These are phyloP conservation scores for Diddensiella transvaalensis DNA, from an alignment of 805 yeast genomes.

Conservation along the genomic window DNA sequence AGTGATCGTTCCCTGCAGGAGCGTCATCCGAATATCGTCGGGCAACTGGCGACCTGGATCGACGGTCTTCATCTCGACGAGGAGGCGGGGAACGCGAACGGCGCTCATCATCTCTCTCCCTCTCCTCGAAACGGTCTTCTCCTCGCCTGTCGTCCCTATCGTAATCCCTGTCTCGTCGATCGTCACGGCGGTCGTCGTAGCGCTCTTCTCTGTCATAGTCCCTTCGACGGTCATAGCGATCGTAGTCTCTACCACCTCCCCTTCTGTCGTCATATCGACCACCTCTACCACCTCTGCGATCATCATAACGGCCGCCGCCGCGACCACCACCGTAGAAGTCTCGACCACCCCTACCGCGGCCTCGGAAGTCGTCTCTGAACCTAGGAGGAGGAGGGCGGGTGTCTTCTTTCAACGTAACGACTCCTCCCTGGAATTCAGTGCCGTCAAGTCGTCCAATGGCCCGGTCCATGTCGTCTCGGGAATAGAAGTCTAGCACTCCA, in stretches of 20 bases:
- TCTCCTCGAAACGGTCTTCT: slow-evolving; percentile 12
- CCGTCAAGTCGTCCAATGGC: slow-evolving; percentile 71
- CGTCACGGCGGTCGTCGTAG: slow-evolving; percentile 18
- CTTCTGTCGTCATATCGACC: slow-evolving; percentile 38
- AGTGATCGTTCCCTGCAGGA: background rate
- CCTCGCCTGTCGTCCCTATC: slow-evolving; percentile 16
- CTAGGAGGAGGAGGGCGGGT: slow-evolving; percentile 38
- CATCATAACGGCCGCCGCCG: slow-evolving; percentile 44
- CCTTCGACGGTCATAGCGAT: slow-evolving; percentile 38
- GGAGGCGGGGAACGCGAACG: slow-evolving; percentile 15
- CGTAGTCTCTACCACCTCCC: slow-evolving; percentile 42
- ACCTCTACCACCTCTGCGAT: slow-evolving; percentile 44
- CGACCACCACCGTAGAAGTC: slow-evolving; percentile 50
- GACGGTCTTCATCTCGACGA: slow-evolving; percentile 11
- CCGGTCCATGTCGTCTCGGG: slow-evolving; percentile 67
- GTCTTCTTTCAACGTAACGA: slow-evolving; percentile 72
- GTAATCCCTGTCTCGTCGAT: slow-evolving; percentile 26
- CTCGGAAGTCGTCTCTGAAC: slow-evolving; percentile 29
- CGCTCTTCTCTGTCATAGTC: slow-evolving; percentile 47
- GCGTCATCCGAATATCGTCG: slow-evolving; percentile 7
- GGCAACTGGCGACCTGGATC: slow-evolving; percentile 22
- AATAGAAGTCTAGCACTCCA: slow-evolving; percentile 32
- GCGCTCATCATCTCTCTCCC: slow-evolving; percentile 18
- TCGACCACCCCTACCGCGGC: slow-evolving; percentile 44
- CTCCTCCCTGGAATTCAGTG: slow-evolving; percentile 65